Conservation (phyloP, 177 flowering plant species). For the Vitis hybrid region DNA sequence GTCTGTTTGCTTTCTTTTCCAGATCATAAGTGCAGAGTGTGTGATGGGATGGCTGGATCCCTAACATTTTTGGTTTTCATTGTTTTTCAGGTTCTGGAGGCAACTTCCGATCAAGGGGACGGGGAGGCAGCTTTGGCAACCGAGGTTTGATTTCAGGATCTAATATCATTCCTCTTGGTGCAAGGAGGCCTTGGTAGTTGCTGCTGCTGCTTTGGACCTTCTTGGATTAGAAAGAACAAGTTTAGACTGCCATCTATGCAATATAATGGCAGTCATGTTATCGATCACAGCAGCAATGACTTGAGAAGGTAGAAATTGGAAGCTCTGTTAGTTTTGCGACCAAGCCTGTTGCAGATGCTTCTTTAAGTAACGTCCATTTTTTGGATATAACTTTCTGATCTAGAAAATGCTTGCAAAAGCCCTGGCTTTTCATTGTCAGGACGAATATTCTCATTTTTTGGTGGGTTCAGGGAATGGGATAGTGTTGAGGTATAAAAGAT, state of each 20-base stretch:
- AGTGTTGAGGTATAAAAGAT: too few species aligned
- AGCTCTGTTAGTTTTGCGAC: too few species aligned
- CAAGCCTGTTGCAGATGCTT: too few species aligned
- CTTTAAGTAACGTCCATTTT: too few species aligned
- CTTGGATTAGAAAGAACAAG: neutral
- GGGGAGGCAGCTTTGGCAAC: slow-evolving; percentile 57
- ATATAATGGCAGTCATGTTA: too few species aligned
- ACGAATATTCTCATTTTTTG: too few species aligned
- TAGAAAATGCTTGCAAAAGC: too few species aligned
- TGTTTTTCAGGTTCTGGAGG: slow-evolving; percentile 41
- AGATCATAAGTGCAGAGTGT: neutral
- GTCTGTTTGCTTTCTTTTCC: slow-evolving; percentile 20
- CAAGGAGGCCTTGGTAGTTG: slow-evolving; percentile 47
- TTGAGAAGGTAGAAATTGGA: too few species aligned
- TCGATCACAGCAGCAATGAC: too few species aligned
- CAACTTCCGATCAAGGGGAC: slow-evolving; percentile 58
- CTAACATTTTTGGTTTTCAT: neutral
- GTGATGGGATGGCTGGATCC: neutral
- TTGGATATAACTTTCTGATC: too few species aligned
- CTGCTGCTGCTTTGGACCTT: neutral
- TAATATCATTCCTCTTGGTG: slow-evolving; percentile 55
- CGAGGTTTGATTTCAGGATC: slow-evolving; percentile 50
- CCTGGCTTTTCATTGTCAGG: too few species aligned
- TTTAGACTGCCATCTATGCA: neutral
- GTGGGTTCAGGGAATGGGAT: too few species aligned